Base-by-base conservation (phyloP, 1,139 yeast genomes). In the Sugiyamaella castrensis region DNA sequence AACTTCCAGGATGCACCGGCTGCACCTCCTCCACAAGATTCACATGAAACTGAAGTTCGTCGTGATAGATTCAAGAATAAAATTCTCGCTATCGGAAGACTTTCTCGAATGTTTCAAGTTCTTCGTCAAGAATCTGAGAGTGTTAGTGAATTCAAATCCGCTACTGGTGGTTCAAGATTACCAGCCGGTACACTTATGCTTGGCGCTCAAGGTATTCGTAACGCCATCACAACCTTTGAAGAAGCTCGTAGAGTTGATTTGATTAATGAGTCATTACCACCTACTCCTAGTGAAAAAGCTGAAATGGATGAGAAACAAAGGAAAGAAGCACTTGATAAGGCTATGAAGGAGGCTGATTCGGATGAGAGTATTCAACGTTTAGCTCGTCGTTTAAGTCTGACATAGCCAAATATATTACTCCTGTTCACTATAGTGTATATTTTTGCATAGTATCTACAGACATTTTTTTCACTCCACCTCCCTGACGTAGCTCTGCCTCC, bases 81-180 rank as follows among this genome's bases (percentile, higher is more conserved):
- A 72, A 87, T 92, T 51, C 72, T 92, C 61, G 98, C 98, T 19
- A 92, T 92, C 69, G 98, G 98, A 30, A 79, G 96, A 56, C 87
- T 92, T 53, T 86, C 96, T 19, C 77, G 98, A 53, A 89, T 92
- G 96, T 92, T 87, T 70, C 86, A 84, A 59, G 85, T 91, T 7
- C 73, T 92, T 59, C 78, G 98, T 59, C 89, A 88, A 64, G 97
- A 92, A 65, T 81, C 92, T 43, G 98, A 88, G 66, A 84, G 82
- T 57, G 95, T 92, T 41, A 83, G 85, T 50, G 89, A 82, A 62
- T 75, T 92, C 63, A 87, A 88, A 68, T 75, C 77, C 29, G 76
- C 82, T 57, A 76, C 85, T 56, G 82, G 83, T 32, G 83, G 89
- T 33, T 10, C 46, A 29, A 80, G 71, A 16, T 72, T 92, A 56